phyloP scores from a whole-genome alignment of 257 asterid genomes.

The Datura wrightii region DNA sequence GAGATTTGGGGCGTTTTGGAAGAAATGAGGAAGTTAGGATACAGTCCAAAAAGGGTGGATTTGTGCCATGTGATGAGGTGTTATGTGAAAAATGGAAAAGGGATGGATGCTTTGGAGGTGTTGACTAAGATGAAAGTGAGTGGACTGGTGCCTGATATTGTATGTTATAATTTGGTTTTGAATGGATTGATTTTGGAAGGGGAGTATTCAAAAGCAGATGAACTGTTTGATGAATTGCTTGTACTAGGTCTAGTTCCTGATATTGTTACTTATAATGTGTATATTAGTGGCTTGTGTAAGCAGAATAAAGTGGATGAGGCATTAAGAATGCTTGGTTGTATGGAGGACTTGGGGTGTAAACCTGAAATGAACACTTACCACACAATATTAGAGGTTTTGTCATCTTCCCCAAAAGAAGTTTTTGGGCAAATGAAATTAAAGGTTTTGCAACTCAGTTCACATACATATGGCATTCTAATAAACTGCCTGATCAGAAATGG shows the following conservation, averaged over 20 bases:
- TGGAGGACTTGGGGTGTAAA: slow-evolving; percentile 68
- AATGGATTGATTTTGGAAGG: slow-evolving; percentile 50
- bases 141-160: slow-evolving; percentile 49
- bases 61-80: slow-evolving; percentile 55
- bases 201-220: slow-evolving; percentile 54
- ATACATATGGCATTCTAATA: slow-evolving; percentile 44
- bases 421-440: slow-evolving; percentile 45
- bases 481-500: slow-evolving; percentile 41
- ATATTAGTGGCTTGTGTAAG: slow-evolving; percentile 61
- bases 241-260: slow-evolving; percentile 71
- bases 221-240: slow-evolving; percentile 86
- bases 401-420: slow-evolving; percentile 45
- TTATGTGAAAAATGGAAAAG: slow-evolving; percentile 48
- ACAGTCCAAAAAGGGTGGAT: slow-evolving; percentile 55
- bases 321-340: slow-evolving; percentile 51
- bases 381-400: slow-evolving; percentile 43
- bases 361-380: slow-evolving; percentile 59
- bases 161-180: slow-evolving; percentile 65
- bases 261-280: slow-evolving; percentile 61
- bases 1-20: slow-evolving; percentile 54
- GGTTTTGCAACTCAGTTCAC: slow-evolving; percentile 44
- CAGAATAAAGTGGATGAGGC: slow-evolving; percentile 65
- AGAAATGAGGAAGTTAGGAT: slow-evolving; percentile 53
- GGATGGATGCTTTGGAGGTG: slow-evolving; percentile 51
- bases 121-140: slow-evolving; percentile 60